Evolutionary conservation across 2,329 filamentous ascomycete species (phyloP).

Genomic region (Bretziella fagacearum): DNA sequence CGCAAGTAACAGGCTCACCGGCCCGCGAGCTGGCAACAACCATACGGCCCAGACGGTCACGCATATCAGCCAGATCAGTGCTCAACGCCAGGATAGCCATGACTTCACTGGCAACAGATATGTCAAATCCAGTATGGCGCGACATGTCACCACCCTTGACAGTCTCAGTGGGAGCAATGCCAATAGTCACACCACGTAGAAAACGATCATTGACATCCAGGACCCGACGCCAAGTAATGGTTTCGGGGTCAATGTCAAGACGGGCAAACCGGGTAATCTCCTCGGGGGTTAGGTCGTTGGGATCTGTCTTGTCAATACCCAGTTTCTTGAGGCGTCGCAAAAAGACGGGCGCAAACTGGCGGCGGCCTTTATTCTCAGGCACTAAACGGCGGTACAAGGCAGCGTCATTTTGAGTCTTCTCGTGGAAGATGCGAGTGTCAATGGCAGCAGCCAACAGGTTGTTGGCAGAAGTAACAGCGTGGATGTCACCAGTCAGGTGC

Average conservation of each 20-base stretch:
- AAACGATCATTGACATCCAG: constrained; percentile 95
- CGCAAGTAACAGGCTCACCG: constrained; percentile 86
- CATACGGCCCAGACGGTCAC: constrained; percentile 87
- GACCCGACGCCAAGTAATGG: constrained; percentile 92
- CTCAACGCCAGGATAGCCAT: constrained; percentile 96
- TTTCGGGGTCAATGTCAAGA: constrained; percentile 88
- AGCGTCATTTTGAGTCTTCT: constrained; percentile 83
- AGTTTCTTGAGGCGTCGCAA: constrained; percentile 87
- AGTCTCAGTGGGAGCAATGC: constrained; percentile 78
- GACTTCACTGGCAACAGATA: constrained; percentile 91
- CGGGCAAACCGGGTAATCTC: constrained; percentile 81
- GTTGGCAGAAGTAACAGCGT: constrained; percentile 92
- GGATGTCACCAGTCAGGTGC: constrained; percentile 93
- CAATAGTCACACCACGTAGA: constrained; percentile 74
- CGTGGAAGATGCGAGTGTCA: constrained; percentile 96
- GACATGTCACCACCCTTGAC: constrained; percentile 41
- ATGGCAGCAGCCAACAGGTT: constrained; percentile 92
- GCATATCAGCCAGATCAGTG: constrained; percentile 73
- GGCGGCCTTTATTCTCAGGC: constrained; percentile 75
- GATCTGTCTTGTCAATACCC: constrained; percentile 87
- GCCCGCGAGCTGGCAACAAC: constrained; percentile 73
- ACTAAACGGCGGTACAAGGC: constrained; percentile 77
- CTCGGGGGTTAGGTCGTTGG: constrained; percentile 75
- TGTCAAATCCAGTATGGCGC: constrained; percentile 87
- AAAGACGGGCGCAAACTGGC: constrained; percentile 78